phyloP scores from a whole-genome alignment of 176 grass and related monocot species.

The Oryza australiensis region DNA sequence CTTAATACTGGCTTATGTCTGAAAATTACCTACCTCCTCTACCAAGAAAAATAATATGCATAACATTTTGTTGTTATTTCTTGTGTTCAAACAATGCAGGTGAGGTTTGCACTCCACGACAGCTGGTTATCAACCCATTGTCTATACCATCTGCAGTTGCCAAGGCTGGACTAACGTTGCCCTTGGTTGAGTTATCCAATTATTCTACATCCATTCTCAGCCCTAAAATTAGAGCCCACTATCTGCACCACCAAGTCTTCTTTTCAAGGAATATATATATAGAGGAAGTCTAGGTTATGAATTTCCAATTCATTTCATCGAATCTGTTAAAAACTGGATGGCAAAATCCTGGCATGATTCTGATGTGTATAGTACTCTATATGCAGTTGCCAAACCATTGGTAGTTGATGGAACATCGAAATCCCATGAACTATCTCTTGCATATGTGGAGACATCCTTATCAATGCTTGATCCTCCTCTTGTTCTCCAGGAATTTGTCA shows the following conservation, averaged over 20 bases:
- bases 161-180: constrained; percentile 71
- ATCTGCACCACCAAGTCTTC: neutral
- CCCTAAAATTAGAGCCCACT: neutral
- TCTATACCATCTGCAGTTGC: constrained; percentile 67
- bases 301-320: neutral
- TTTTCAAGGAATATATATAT: neutral
- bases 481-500: constrained; percentile 95
- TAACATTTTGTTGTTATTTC: constrained; percentile 15
- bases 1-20: constrained; percentile 1
- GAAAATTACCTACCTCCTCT: neutral
- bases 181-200: constrained; percentile 55
- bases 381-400: constrained; percentile 86
- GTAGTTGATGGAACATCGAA: constrained; percentile 90
- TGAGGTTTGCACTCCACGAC: constrained; percentile 62
- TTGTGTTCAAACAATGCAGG: constrained; percentile 51
- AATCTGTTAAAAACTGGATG: neutral
- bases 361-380: constrained; percentile 2
- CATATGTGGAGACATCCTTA: constrained; percentile 66
- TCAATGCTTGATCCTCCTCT: constrained; percentile 82
- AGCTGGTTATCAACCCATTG: constrained; percentile 72
- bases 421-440: constrained; percentile 87
- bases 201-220: neutral
- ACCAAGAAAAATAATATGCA: constrained; percentile 10
- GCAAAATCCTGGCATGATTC: neutral
- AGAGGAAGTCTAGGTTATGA: neutral